These are phyloP conservation scores for Suhomyces wounanorum DNA, from an alignment of 1,139 yeast species.

Conservation along the genomic window DNA sequence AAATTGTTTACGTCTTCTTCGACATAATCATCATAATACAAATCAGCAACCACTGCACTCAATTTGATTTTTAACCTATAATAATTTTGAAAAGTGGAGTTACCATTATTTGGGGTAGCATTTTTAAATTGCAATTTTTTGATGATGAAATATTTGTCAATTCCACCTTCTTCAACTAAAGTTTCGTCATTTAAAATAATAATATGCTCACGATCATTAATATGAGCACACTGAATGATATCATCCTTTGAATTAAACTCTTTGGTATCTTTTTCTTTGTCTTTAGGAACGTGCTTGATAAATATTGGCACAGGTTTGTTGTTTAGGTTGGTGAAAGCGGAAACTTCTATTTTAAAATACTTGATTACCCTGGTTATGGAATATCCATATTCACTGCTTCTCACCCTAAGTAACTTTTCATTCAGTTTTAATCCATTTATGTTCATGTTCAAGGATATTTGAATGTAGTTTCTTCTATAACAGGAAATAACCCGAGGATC, in stretches of 20 bases:
- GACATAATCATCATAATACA: constrained; percentile 44
- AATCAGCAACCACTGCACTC: constrained; percentile 47
- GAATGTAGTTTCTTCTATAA: constrained; percentile 49
- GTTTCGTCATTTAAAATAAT: constrained; percentile 32
- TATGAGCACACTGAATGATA: constrained; percentile 23
- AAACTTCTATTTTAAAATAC: constrained; percentile 43
- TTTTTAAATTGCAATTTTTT: constrained; percentile 57
- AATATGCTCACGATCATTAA: constrained; percentile 32
- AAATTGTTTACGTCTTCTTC: constrained; percentile 28
- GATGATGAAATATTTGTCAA: constrained; percentile 38
- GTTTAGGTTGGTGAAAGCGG: constrained; percentile 38
- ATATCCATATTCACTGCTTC: constrained; percentile 40
- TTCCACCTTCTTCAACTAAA: constrained; percentile 23
- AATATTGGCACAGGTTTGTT: constrained; percentile 36
- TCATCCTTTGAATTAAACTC: constrained; percentile 16
- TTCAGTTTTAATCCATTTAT: constrained; percentile 31
- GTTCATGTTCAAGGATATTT: constrained; percentile 38
- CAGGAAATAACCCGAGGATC: constrained; percentile 48
- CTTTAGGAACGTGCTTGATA: constrained; percentile 30
- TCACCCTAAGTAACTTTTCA: constrained; percentile 34
- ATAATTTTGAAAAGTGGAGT: constrained; percentile 56
- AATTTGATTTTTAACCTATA: constrained; percentile 51
- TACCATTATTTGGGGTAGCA: constrained; percentile 68
- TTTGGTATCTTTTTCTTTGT: constrained; percentile 21
- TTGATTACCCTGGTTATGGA: constrained; percentile 39